Evolutionary conservation across 345 rosid species (phyloP).

Genomic region (Arabidopsis suecica): DNA sequence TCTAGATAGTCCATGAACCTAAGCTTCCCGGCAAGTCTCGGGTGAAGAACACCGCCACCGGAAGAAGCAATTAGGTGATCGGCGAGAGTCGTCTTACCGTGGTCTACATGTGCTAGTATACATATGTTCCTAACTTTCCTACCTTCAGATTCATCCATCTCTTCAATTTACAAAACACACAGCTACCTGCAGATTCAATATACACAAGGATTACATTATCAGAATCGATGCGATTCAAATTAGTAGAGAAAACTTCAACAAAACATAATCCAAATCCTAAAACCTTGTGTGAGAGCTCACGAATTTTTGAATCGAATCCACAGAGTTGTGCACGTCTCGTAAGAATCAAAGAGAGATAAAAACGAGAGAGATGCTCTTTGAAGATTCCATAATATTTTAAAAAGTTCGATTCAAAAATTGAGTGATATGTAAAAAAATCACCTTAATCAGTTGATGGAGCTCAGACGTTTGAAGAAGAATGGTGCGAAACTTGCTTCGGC

Average conservation of each 20-base stretch:
- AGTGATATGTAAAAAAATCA: not conserved
- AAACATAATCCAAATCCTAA: constrained; percentile 5
- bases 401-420: not conserved
- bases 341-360: not conserved
- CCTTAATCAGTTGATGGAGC: constrained; percentile 19
- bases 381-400: not conserved
- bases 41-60: constrained; percentile 80
- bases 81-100: constrained; percentile 95
- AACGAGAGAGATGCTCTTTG: constrained; percentile 8
- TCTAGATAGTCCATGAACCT: constrained; percentile 92
- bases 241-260: not conserved
- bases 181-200: constrained; percentile 22
- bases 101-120: constrained; percentile 94
- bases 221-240: constrained; percentile 13
- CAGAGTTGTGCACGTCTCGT: not conserved
- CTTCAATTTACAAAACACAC: not conserved
- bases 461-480: not conserved
- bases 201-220: not conserved
- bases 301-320: not conserved
- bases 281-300: not conserved
- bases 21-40: constrained; percentile 81
- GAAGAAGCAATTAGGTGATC: constrained; percentile 88
- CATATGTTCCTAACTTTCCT: constrained; percentile 74
- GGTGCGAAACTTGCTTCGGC: constrained; percentile 6
- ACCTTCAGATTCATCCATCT: constrained; percentile 57